These are phyloP conservation scores for Kernera saxatilis DNA, from an alignment of 345 rosid species.

Conservation along the genomic window DNA sequence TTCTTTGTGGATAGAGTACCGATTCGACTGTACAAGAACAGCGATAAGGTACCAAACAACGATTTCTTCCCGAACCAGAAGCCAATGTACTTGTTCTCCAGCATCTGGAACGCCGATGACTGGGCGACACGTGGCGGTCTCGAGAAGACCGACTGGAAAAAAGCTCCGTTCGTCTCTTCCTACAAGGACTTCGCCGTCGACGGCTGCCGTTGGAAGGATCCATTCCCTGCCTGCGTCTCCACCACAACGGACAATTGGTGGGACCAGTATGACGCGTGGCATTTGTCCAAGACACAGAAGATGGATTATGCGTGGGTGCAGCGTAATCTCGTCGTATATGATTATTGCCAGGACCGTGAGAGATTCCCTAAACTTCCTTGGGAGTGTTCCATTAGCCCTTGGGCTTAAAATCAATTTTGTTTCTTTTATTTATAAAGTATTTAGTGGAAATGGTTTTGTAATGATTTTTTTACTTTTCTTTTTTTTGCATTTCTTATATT, in stretches of 20 bases:
- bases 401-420: slow-evolving; percentile 46
- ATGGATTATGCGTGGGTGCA: slow-evolving; percentile 83
- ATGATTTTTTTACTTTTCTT: not conserved
- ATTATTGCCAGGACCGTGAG: slow-evolving; percentile 67
- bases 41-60: slow-evolving; percentile 54
- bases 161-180: slow-evolving; percentile 81
- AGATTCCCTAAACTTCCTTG: slow-evolving; percentile 55
- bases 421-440: not conserved
- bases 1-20: slow-evolving; percentile 80
- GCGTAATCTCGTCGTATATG: slow-evolving; percentile 87
- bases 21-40: slow-evolving; percentile 75
- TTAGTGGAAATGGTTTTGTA: slow-evolving; percentile 11
- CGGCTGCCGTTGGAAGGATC: slow-evolving; percentile 90
- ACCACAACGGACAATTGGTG: slow-evolving; percentile 90
- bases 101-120: slow-evolving; percentile 96
- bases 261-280: slow-evolving; percentile 93
- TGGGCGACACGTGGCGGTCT: slow-evolving; percentile 98
- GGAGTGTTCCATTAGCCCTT: slow-evolving; percentile 86
- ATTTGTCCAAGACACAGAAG: slow-evolving; percentile 67
- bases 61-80: slow-evolving; percentile 87
- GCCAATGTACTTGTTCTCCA: slow-evolving; percentile 95
- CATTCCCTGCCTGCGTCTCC: slow-evolving; percentile 80
- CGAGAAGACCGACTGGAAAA: slow-evolving; percentile 92
- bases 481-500: not conserved
- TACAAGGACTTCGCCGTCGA: slow-evolving; percentile 84